Conservation (phyloP, 139 green algal genomes). For the Trebouxia sp. region DNA sequence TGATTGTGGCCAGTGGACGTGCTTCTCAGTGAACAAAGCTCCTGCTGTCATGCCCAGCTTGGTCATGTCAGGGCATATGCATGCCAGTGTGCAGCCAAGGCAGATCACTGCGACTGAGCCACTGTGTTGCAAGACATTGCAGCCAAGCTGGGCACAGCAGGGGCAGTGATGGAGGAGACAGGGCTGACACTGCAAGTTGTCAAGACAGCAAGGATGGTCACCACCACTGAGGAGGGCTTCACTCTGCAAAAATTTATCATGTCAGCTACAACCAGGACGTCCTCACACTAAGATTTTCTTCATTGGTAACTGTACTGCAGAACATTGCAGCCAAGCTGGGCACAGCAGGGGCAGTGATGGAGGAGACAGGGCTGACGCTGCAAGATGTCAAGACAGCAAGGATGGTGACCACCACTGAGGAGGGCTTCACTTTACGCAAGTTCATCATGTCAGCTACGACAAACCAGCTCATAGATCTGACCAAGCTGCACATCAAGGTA, state of each 20-base stretch:
- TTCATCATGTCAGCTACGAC: neutral
- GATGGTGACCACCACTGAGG: slow-evolving; percentile 7
- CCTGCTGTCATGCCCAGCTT: too few species aligned
- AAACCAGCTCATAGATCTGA: neutral
- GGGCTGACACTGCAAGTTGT: neutral
- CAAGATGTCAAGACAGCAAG: slow-evolving; percentile 1
- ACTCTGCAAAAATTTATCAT: slow-evolving; percentile 7
- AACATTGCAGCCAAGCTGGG: neutral
- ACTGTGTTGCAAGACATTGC: neutral
- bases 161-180: neutral
- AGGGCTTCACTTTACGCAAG: slow-evolving; percentile 10
- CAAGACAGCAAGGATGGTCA: slow-evolving; percentile 14
- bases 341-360: neutral
- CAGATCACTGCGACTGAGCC: too few species aligned
- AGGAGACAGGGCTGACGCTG: neutral
- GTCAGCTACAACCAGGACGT: neutral
- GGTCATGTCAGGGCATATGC: too few species aligned
- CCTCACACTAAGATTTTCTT: too few species aligned
- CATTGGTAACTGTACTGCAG: neutral
- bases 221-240: neutral
- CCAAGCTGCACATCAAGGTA: neutral
- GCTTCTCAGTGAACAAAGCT: too few species aligned
- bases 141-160: neutral
- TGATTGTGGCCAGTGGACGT: too few species aligned
- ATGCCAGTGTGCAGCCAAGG: too few species aligned